These are phyloP conservation scores for Gossypium australe DNA, from an alignment of 345 rosid species.

Conservation along the genomic window DNA sequence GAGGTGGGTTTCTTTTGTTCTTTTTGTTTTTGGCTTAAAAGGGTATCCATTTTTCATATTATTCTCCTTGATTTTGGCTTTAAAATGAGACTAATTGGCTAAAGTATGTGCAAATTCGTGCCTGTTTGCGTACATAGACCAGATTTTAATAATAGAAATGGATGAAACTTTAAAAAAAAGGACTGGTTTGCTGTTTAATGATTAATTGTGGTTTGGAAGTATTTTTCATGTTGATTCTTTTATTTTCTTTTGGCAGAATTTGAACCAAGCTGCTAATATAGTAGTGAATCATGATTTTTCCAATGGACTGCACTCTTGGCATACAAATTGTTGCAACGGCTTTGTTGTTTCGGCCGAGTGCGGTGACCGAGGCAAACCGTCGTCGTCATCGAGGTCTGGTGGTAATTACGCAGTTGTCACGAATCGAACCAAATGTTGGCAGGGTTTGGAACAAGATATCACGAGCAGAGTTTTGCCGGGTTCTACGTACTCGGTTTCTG, in stretches of 20 bases:
- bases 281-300: constrained; percentile 75
- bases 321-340: constrained; percentile 61
- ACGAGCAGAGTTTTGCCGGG: constrained; percentile 56
- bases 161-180: too few relatives aligned
- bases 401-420: constrained; percentile 67
- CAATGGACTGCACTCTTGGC: constrained; percentile 64
- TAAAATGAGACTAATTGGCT: too few relatives aligned
- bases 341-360: constrained; percentile 47
- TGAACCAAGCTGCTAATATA: constrained; percentile 35
- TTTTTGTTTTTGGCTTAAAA: neutral
- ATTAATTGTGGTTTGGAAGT: too few relatives aligned
- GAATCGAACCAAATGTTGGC: constrained; percentile 84
- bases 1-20: constrained; percentile 19
- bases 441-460: constrained; percentile 90
- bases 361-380: constrained; percentile 22
- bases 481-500: constrained; percentile 55
- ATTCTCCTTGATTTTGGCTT: too few relatives aligned
- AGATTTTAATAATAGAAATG: too few relatives aligned
- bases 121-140: too few relatives aligned
- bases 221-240: too few relatives aligned
- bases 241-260: constrained; percentile 25
- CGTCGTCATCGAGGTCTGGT: constrained; percentile 24
- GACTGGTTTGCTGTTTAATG: too few relatives aligned
- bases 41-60: neutral
- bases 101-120: too few relatives aligned